Conservation (phyloP, 1,284 basidiomycete species). For the Ganoderma sp. region DNA sequence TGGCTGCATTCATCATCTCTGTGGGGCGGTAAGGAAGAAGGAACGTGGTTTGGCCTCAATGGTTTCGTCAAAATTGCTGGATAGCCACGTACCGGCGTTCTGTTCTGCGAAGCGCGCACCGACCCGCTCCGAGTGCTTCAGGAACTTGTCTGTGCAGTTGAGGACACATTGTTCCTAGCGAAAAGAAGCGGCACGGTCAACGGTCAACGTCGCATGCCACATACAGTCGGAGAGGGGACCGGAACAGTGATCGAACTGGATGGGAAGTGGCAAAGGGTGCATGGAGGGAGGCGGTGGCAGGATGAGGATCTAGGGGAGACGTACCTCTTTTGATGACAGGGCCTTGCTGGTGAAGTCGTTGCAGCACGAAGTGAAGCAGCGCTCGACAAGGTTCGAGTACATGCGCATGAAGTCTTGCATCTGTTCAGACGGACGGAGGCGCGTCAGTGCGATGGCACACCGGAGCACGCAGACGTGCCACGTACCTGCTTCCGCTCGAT, state of each 20-base stretch:
- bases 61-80: neutral
- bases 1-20: slow-evolving; percentile 43
- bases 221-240: neutral
- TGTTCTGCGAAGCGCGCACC: slow-evolving; percentile 91
- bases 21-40: slow-evolving; percentile 5
- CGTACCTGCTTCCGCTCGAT: slow-evolving; percentile 93
- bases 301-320: slow-evolving; percentile 28
- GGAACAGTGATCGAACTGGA: slow-evolving; percentile 8
- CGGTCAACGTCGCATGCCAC: slow-evolving; percentile 2
- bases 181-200: neutral
- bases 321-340: slow-evolving; percentile 91
- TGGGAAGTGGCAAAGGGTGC: slow-evolving; percentile 9
- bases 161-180: slow-evolving; percentile 70
- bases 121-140: slow-evolving; percentile 96
- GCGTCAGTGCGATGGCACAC: slow-evolving; percentile 13
- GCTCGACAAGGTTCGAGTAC: slow-evolving; percentile 95
- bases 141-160: slow-evolving; percentile 91
- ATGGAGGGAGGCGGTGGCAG: neutral
- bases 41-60: slow-evolving; percentile 3
- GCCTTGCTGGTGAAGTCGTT: slow-evolving; percentile 98
- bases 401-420: slow-evolving; percentile 98
- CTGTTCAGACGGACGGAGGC: slow-evolving; percentile 49
- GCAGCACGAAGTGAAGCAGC: slow-evolving; percentile 94
- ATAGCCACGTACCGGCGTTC: slow-evolving; percentile 75
- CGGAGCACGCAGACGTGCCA: slow-evolving; percentile 7